phyloP scores from a whole-genome alignment of 2,329 filamentous ascomycete species.

The Akanthomyces lecanii region DNA sequence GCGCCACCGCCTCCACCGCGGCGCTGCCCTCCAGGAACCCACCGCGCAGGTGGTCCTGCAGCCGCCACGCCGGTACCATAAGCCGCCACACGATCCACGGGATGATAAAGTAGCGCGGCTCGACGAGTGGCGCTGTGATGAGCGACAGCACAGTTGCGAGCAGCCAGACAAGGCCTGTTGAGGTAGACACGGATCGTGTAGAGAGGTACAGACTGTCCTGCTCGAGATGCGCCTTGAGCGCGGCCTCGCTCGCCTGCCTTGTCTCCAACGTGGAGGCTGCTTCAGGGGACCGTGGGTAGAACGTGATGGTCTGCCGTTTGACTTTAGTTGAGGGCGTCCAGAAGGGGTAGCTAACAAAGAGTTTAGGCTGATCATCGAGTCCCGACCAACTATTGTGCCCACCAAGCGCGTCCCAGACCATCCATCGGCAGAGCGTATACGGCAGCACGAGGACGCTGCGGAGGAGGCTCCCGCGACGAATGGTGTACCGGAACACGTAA shows the following conservation, averaged over 20 bases:
- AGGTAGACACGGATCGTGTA: conserved; percentile 37
- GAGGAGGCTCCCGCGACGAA: conserved; percentile 59
- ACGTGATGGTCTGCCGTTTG: not conserved
- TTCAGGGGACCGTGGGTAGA: conserved; percentile 15
- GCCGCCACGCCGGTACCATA: conserved; percentile 57
- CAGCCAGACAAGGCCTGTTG: conserved; percentile 55
- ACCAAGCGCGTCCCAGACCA: conserved; percentile 61
- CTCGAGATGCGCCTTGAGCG: conserved; percentile 22
- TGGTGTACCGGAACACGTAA: conserved; percentile 84
- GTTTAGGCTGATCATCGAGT: conserved; percentile 4
- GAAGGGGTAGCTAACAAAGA: conserved; percentile 30
- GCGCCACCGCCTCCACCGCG: not conserved
- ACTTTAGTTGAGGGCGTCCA: conserved; percentile 13
- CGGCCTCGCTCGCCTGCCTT: conserved; percentile 6
- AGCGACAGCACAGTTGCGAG: conserved; percentile 72
- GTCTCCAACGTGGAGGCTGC: not conserved
- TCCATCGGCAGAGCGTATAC: conserved; percentile 68
- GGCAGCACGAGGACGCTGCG: conserved; percentile 64
- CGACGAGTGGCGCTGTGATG: conserved; percentile 84
- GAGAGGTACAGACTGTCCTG: conserved; percentile 27
- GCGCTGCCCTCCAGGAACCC: conserved; percentile 5
- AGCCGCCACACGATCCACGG: conserved; percentile 93
- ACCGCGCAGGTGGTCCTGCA: conserved; percentile 4
- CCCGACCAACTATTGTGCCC: conserved; percentile 31
- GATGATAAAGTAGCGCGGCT: conserved; percentile 93